A percentile compares a stretch with the other conserved stretches of the same genome.
Evolutionary conservation across 2,329 filamentous ascomycete species (phyloP).

Genomic region (Alternaria arborescens): DNA sequence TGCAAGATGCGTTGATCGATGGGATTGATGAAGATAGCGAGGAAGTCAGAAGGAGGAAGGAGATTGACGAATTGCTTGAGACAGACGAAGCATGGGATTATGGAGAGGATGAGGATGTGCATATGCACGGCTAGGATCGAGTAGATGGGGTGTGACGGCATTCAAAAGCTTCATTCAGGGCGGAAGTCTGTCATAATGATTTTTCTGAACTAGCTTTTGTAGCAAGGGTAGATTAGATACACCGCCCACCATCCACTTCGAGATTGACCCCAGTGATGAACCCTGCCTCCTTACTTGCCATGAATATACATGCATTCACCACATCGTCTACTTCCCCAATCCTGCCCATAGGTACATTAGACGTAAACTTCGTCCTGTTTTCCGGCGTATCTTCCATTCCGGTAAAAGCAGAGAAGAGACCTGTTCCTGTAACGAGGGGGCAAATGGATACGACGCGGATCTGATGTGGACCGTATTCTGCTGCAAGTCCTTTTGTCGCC

Average conservation of each 20-base stretch:
- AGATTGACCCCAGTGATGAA: constrained; percentile 67
- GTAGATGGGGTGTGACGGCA: not conserved
- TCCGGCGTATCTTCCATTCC: constrained; percentile 69
- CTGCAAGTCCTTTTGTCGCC: constrained; percentile 72
- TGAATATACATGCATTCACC: constrained; percentile 64
- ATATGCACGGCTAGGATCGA: not conserved
- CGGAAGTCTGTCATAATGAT: not conserved
- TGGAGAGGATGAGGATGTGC: constrained; percentile 1
- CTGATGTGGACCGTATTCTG: constrained; percentile 75
- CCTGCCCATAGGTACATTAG: constrained; percentile 65
- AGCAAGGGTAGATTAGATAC: constrained; percentile 35
- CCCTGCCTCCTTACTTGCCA: constrained; percentile 65
- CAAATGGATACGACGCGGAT: constrained; percentile 78
- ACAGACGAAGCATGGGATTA: constrained; percentile 21
- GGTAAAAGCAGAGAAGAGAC: constrained; percentile 66
- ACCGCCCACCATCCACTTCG: constrained; percentile 52
- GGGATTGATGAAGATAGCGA: constrained; percentile 13
- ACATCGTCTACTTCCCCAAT: constrained; percentile 70
- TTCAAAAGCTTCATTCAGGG: not conserved
- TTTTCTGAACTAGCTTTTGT: not conserved
- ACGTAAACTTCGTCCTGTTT: constrained; percentile 61
- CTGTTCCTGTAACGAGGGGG: constrained; percentile 72
- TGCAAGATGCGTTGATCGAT: constrained; percentile 6
- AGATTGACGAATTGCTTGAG: constrained; percentile 31
- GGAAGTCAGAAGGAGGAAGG: constrained; percentile 20